phyloP scores from a whole-genome alignment of 768 basidiomycete genomes.

The Hericium coralloides region DNA sequence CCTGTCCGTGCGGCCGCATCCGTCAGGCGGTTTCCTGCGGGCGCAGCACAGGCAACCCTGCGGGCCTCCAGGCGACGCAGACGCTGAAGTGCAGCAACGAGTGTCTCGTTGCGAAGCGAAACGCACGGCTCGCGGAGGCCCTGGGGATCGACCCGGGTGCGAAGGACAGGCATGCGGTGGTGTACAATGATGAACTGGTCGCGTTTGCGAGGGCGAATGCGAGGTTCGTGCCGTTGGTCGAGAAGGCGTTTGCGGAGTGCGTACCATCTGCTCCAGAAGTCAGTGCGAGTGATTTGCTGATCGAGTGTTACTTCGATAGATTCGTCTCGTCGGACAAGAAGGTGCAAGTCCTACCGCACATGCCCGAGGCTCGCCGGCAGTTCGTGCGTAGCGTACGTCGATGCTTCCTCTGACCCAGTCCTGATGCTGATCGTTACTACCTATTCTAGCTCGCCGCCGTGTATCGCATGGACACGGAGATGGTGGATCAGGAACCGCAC shows the following conservation, averaged over 20 bases:
- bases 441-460: conserved; percentile 53
- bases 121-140: conserved; percentile 83
- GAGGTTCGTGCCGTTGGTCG: conserved; percentile 65
- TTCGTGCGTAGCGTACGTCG: conserved; percentile 69
- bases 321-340: conserved; percentile 61
- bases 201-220: conserved; percentile 49
- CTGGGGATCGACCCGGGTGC: conserved; percentile 67
- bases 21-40: conserved; percentile 71
- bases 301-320: conserved; percentile 26
- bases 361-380: conserved; percentile 70
- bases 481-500: conserved; percentile 78
- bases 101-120: conserved; percentile 79
- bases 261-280: conserved; percentile 14
- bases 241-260: conserved; percentile 77
- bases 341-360: conserved; percentile 68
- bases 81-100: conserved; percentile 72
- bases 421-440: conserved; percentile 1
- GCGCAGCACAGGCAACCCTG: conserved; percentile 36
- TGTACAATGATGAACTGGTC: conserved; percentile 56
- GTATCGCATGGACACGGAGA: conserved; percentile 77
- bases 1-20: conserved; percentile 80
- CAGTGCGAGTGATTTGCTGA: background rate
- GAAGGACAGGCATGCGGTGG: conserved; percentile 29
- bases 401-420: conserved; percentile 1
- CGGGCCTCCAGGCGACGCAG: conserved; percentile 31